A percentile compares a stretch with the other conserved stretches of the same genome.
Evolutionary conservation across 257 asterid genomes (phyloP).

Genomic region (Haberlea rhodopensis): DNA sequence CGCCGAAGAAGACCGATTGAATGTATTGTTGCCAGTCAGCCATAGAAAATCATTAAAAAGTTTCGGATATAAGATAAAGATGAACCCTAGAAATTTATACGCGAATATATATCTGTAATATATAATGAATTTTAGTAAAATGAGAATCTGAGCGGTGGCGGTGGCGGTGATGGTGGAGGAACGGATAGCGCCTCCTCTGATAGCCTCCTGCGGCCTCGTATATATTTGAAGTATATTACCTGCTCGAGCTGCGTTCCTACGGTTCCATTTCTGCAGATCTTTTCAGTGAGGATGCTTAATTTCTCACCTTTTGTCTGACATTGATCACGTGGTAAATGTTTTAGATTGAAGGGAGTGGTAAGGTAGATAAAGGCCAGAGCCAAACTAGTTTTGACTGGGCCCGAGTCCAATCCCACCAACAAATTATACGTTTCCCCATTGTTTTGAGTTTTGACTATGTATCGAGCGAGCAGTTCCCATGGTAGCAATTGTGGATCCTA

Average conservation of each 20-base stretch:
- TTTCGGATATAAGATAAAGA: background rate
- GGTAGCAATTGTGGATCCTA: too few relatives aligned
- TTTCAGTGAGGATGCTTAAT: too few relatives aligned
- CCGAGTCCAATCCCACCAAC: too few relatives aligned
- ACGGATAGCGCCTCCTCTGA: background rate
- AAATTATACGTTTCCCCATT: too few relatives aligned
- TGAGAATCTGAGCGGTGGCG: background rate
- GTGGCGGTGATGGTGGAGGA: constrained; percentile 7
- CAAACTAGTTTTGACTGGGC: background rate
- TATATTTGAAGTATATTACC: background rate
- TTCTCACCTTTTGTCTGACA: too few relatives aligned
- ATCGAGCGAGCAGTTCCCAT: too few relatives aligned
- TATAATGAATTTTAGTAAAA: background rate
- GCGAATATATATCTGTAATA: background rate
- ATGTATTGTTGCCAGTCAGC: constrained; percentile 64
- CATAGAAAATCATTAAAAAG: constrained; percentile 30
- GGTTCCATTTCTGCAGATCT: background rate
- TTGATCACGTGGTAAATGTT: too few relatives aligned
- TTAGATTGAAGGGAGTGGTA: background rate
- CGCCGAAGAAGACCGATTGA: constrained; percentile 70
- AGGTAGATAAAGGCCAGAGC: background rate
- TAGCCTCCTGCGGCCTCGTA: background rate
- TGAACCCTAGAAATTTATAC: constrained; percentile 1
- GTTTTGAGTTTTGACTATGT: too few relatives aligned
- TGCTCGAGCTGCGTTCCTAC: background rate